A percentile compares a stretch with the other conserved stretches of the same genome.
Evolutionary conservation across 352 stramenopile genomes (phyloP).

Genomic region (Pythium insidiosum): DNA sequence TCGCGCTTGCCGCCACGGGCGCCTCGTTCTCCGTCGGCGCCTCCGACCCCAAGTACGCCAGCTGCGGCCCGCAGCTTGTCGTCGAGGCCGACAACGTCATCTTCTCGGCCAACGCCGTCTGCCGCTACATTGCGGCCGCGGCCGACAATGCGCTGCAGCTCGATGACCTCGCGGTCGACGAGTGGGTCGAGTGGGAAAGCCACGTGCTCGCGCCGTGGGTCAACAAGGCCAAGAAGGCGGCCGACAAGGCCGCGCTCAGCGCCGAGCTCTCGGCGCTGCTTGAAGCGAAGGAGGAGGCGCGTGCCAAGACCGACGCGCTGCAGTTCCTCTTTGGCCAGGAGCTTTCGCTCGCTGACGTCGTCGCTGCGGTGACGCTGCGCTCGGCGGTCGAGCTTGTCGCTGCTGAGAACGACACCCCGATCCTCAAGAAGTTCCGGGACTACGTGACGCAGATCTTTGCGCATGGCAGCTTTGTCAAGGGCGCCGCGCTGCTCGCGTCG

Average conservation of each 20-base stretch:
- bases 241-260: constrained; percentile 11
- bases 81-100: constrained; percentile 34
- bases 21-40: constrained; percentile 37
- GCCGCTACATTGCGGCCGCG: constrained; percentile 49
- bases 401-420: constrained; percentile 29
- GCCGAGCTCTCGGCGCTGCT: constrained; percentile 40
- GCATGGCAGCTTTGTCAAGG: constrained; percentile 35
- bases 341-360: constrained; percentile 64
- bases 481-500: constrained; percentile 29
- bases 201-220: constrained; percentile 55
- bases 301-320: constrained; percentile 26
- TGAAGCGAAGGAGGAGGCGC: constrained; percentile 51
- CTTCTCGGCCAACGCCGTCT: constrained; percentile 76
- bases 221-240: constrained; percentile 39
- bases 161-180: constrained; percentile 73
- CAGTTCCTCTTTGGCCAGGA: constrained; percentile 59
- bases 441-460: constrained; percentile 67
- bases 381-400: constrained; percentile 46
- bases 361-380: constrained; percentile 62
- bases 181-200: constrained; percentile 80
- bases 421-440: constrained; percentile 48
- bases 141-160: constrained; percentile 34
- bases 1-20: constrained; percentile 40
- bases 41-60: constrained; percentile 49
- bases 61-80: constrained; percentile 43